Percentiles rank a stretch among this genome's conserved stretches.
Evolutionary conservation across 2,329 filamentous ascomycete genomes (phyloP).

Genomic region (Beauveria sp.): DNA sequence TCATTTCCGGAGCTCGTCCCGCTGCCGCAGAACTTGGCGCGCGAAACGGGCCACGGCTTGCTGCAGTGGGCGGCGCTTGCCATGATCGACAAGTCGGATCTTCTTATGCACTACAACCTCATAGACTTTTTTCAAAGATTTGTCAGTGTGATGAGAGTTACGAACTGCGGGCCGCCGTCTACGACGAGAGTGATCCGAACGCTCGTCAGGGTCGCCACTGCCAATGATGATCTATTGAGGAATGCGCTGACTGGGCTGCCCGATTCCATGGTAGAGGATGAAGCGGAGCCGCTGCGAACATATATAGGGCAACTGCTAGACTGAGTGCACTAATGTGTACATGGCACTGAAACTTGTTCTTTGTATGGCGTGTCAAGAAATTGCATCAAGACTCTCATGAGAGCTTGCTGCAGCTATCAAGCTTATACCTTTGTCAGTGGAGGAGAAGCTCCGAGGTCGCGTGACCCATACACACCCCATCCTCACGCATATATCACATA

Average conservation of each 20-base stretch:
- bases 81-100: slow-evolving; percentile 43
- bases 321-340: not conserved
- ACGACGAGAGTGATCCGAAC: slow-evolving; percentile 4
- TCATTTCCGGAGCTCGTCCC: slow-evolving; percentile 28
- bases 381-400: not conserved
- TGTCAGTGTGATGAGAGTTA: slow-evolving; percentile 38
- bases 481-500: too few relatives aligned
- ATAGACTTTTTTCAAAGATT: slow-evolving; percentile 47
- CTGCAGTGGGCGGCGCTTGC: slow-evolving; percentile 43
- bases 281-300: slow-evolving; percentile 36
- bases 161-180: slow-evolving; percentile 23
- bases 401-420: not conserved
- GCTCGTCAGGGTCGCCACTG: slow-evolving; percentile 34
- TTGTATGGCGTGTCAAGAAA: not conserved
- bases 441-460: too few relatives aligned
- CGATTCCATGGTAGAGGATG: slow-evolving; percentile 42
- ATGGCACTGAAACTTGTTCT: not conserved
- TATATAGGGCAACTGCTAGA: slow-evolving; percentile 28
- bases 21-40: slow-evolving; percentile 15
- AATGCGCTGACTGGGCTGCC: slow-evolving; percentile 34
- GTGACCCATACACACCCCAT: too few relatives aligned
- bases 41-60: slow-evolving; percentile 28
- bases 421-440: too few relatives aligned
- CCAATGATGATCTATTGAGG: slow-evolving; percentile 30
- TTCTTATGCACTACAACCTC: slow-evolving; percentile 42